Percentiles rank a stretch among this genome's conserved stretches.
Evolutionary conservation across 2,329 filamentous ascomycete species (phyloP).

Genomic region (Sclerotinia nivalis): DNA sequence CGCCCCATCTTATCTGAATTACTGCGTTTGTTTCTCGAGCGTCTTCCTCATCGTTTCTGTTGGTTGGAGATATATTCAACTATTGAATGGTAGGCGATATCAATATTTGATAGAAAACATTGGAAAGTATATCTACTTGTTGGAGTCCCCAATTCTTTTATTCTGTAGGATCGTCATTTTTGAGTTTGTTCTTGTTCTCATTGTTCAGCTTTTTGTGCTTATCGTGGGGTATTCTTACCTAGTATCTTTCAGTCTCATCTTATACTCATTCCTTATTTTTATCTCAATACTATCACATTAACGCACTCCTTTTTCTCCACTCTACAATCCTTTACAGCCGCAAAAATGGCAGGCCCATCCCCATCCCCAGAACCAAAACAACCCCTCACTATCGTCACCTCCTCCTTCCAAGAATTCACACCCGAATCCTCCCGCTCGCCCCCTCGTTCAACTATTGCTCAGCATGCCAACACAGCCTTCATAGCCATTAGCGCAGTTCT

Average conservation of each 20-base stretch:
- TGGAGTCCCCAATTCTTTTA: background rate
- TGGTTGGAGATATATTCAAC: slow-evolving; percentile 3
- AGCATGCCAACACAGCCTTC: slow-evolving; percentile 47
- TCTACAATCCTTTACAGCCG: background rate
- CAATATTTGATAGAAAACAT: background rate
- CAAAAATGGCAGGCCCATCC: slow-evolving; percentile 20
- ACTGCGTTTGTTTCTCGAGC: background rate
- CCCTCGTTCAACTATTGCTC: slow-evolving; percentile 43
- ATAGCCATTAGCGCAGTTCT: slow-evolving; percentile 53
- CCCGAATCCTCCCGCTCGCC: slow-evolving; percentile 20
- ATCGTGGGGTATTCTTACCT: background rate
- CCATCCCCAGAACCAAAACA: slow-evolving; percentile 17
- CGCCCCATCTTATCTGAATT: background rate
- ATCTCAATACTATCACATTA: background rate
- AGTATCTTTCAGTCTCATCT: background rate
- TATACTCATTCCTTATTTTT: background rate
- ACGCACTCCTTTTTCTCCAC: background rate
- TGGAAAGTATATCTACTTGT: slow-evolving; percentile 18
- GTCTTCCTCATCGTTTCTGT: slow-evolving; percentile 14
- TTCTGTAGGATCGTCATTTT: background rate
- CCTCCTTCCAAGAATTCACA: slow-evolving; percentile 15
- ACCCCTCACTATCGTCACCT: slow-evolving; percentile 1
- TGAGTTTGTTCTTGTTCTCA: background rate
- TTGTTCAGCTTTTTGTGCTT: slow-evolving; percentile 18
- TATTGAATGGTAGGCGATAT: slow-evolving; percentile 11